These are phyloP conservation scores for Filosporella fistucella DNA, from an alignment of 495 filamentous ascomycete genomes.

Conservation along the genomic window DNA sequence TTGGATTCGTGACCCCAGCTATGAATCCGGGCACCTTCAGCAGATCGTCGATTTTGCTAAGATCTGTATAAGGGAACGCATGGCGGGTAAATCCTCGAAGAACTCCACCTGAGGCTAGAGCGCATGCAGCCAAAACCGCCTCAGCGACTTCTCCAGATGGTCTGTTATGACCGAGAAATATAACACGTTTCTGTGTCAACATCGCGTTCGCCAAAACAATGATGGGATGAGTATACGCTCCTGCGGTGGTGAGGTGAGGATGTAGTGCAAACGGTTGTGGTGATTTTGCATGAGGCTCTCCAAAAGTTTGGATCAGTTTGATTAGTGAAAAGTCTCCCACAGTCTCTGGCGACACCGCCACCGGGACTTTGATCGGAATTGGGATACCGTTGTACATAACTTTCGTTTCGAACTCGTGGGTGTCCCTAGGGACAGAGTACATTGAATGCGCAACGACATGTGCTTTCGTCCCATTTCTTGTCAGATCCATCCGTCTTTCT, in stretches of 20 bases:
- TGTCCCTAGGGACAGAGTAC: conserved; percentile 80
- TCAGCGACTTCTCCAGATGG: conserved; percentile 94
- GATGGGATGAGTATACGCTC: conserved; percentile 71
- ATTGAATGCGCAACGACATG: conserved; percentile 41
- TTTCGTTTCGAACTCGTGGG: conserved; percentile 92
- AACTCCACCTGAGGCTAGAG: conserved; percentile 91
- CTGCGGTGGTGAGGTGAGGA: conserved; percentile 89
- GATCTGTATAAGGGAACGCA: conserved; percentile 97
- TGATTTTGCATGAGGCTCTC: conserved; percentile 68
- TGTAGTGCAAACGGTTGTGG: conserved; percentile 87
- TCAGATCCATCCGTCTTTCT: conserved; percentile 41
- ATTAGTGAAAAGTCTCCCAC: conserved; percentile 97
- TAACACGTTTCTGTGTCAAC: conserved; percentile 92
- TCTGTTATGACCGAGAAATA: conserved; percentile 92
- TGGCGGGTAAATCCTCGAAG: conserved; percentile 93
- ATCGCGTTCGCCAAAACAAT: conserved; percentile 76
- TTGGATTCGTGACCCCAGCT: conserved; percentile 95
- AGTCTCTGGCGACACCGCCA: conserved; percentile 87
- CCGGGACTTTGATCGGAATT: conserved; percentile 92
- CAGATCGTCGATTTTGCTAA: conserved; percentile 96
- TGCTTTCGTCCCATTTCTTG: conserved; percentile 48
- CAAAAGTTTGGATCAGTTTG: conserved; percentile 93
- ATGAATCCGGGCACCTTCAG: conserved; percentile 96
- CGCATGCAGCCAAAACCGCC: conserved; percentile 89
- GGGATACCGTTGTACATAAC: conserved; percentile 94